Conservation (phyloP, 139 green algal genomes). For the Chlamydomonas sphaeroides region DNA sequence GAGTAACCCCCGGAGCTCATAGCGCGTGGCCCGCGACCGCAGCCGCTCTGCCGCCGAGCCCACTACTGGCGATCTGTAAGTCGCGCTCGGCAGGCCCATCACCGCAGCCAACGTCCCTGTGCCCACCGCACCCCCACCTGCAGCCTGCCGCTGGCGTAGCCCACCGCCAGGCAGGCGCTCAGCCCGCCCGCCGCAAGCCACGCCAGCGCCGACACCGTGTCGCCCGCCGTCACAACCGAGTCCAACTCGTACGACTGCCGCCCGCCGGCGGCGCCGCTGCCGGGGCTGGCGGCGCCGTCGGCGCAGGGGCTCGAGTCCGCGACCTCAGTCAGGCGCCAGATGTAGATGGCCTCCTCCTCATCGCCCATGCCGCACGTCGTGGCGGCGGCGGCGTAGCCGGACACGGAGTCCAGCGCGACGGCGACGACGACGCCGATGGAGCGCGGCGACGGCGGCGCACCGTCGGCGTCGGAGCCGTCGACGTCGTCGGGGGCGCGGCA, state of each 20-base stretch:
- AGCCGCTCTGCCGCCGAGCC: too few species aligned
- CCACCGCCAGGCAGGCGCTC: slow-evolving; percentile 23
- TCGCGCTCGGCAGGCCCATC: too few species aligned
- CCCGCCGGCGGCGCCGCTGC: too few species aligned
- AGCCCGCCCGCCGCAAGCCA: slow-evolving; percentile 50
- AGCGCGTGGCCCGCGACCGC: too few species aligned
- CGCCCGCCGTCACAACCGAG: slow-evolving; percentile 43
- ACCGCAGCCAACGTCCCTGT: too few species aligned
- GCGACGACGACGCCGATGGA: slow-evolving; percentile 19
- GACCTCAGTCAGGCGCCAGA: slow-evolving; percentile 31
- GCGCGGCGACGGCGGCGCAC: too few species aligned
- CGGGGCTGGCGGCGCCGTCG: too few species aligned
- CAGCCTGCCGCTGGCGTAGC: slow-evolving; percentile 11
- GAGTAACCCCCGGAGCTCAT: too few species aligned
- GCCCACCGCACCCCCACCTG: too few species aligned
- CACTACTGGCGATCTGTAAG: too few species aligned
- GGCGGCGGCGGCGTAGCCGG: slow-evolving; percentile 52
- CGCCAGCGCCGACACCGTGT: slow-evolving; percentile 49
- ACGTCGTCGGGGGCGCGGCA: neutral
- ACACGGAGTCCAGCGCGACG: slow-evolving; percentile 30
- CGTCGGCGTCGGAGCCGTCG: neutral
- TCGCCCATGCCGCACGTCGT: slow-evolving; percentile 53
- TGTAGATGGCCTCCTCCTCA: slow-evolving; percentile 51
- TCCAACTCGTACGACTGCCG: slow-evolving; percentile 42
- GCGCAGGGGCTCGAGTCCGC: too few species aligned